phyloP scores from a whole-genome alignment of 2,329 filamentous ascomycete genomes.

The Xylariaceae sp. region DNA sequence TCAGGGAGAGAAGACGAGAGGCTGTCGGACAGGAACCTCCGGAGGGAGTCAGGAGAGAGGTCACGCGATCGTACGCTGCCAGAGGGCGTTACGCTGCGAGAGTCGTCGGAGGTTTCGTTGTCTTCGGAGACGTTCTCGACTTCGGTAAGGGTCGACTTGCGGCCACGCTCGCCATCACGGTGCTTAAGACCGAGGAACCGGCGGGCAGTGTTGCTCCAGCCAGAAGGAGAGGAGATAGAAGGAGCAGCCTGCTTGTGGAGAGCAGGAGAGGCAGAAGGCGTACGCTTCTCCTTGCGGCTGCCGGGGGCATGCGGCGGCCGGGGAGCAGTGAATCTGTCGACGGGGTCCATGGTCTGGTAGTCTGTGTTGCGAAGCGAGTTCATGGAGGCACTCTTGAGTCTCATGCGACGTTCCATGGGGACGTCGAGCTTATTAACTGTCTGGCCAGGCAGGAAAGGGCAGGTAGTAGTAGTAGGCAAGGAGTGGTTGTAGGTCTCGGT shows the following conservation, averaged over 20 bases:
- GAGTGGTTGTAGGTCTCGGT: conserved; percentile 70
- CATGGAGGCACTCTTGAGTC: conserved; percentile 60
- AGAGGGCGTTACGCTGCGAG: conserved; percentile 34
- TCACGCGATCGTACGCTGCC: conserved; percentile 45
- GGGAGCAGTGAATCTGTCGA: conserved; percentile 69
- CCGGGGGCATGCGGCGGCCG: conserved; percentile 50
- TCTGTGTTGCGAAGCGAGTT: conserved; percentile 54
- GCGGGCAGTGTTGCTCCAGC: conserved; percentile 42
- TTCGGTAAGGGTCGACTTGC: conserved; percentile 24
- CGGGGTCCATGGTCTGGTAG: conserved; percentile 70
- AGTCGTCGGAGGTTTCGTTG: conserved; percentile 29
- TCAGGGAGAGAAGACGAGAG: conserved; percentile 27
- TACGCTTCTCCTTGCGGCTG: conserved; percentile 29
- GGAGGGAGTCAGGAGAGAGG: conserved; percentile 52
- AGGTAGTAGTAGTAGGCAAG: conserved; percentile 69
- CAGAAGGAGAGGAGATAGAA: conserved; percentile 45
- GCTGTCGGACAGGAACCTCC: conserved; percentile 48
- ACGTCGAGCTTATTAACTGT: conserved; percentile 78
- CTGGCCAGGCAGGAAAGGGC: conserved; percentile 84
- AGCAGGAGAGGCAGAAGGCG: conserved; percentile 32
- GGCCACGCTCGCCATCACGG: conserved; percentile 33
- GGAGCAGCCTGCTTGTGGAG: conserved; percentile 37
- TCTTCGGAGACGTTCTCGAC: conserved; percentile 27
- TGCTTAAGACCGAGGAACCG: conserved; percentile 46
- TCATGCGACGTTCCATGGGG: conserved; percentile 60